Evolutionary conservation across 768 basidiomycete genomes (phyloP), one percentile per base, ranked within the genome.

Genomic region (Tulasnella sp.): DNA sequence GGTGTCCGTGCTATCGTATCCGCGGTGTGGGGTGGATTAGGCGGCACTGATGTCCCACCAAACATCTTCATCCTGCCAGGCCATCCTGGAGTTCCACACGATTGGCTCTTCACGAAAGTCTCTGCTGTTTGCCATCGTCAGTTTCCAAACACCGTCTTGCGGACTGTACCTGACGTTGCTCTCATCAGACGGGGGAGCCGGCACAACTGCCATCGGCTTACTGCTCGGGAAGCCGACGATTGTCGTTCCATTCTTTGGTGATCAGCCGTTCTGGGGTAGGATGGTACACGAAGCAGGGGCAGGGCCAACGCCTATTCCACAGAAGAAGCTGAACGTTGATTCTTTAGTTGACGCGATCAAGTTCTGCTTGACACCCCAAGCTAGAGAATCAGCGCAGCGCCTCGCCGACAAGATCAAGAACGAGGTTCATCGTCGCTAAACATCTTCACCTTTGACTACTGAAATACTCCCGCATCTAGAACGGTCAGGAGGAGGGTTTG

Each of bases 21-120:
- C 5, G 77, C 78, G 5, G 82, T 81, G 17, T 83, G 82, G 82
- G 80, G 80, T 17, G 78, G 77, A 3, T 68, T 83, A 1, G 80
- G 81, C 2, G 77, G 75, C 7, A 65, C 67, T 4, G 62, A 70
- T 37, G 71, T 79, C n/a, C 80, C 80, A 14, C 57, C 72, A 0
- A 71, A 78, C 54, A 69, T 82, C 17, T 80, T 79, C 68, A 78
- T 83, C 41, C 71, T 82, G n/a, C 41, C 55, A 3, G 55, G 80
- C 74, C n/a, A n/a, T n/a, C n/a, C n/a, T n/a, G 63, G 80, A 79
- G 74, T 82, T 5, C 82, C 82, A 0, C 81, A 82, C 64, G 82
- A 83, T 64, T 83, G 82, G 82, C 71, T 83, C 4, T 83, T 82
- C 61, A 74, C 73, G 32, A 65, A 78, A 1, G 80, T 82, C 1